Evolutionary conservation across 176 grass and related monocot species (phyloP), one percentile per base, ranked within the genome.

Genomic region (Paspalum notatum): DNA sequence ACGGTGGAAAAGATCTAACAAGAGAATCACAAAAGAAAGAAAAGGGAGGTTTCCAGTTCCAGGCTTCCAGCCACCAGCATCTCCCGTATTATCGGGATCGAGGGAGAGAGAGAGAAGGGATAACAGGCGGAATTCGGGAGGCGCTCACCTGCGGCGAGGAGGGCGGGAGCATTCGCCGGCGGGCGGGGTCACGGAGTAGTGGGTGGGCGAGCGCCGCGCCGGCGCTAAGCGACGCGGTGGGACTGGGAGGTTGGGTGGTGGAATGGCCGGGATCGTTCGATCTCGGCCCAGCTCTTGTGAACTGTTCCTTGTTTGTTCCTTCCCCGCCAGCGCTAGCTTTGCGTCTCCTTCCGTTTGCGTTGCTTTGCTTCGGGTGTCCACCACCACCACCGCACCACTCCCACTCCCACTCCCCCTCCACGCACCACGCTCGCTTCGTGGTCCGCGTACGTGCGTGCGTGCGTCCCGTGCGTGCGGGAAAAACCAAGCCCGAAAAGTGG

Each of bases 281-380:
- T 65, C 58, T 46, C 24, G 38, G 48, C 87, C 62, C 81, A 74
- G 74, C 74, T 66, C 40, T 43, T 40, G 69, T 75, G 81, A 80
- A 80, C 69, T 88, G 74, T 69, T 55, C n/a, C 69, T 84, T 87
- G 52, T 84, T 84, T 75, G 65, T 57, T 75, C 74, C 60, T 73
- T 67, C 52, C 61, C 20, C 39, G 6, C 27, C 4, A 24, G 6
- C 47, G 5, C 12, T 27, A n/a, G 12, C 43, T 54, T n/a, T 38
- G 55, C 62, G 69, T 69, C 63, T 24, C 59, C 16, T 44, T 74
- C 67, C 8, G 68, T 14, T 16, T 71, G 68, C 62, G 59, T 68
- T 47, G 68, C 62, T 68, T 68, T 47, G 72, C 82, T 81, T 75
- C 66, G 80, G 65, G 49, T 45, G 41, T 12, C 82, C 60, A 49